These are phyloP conservation scores for Leptodontidium sp. DNA, from an alignment of 2,329 filamentous ascomycete species.

Conservation along the genomic window DNA sequence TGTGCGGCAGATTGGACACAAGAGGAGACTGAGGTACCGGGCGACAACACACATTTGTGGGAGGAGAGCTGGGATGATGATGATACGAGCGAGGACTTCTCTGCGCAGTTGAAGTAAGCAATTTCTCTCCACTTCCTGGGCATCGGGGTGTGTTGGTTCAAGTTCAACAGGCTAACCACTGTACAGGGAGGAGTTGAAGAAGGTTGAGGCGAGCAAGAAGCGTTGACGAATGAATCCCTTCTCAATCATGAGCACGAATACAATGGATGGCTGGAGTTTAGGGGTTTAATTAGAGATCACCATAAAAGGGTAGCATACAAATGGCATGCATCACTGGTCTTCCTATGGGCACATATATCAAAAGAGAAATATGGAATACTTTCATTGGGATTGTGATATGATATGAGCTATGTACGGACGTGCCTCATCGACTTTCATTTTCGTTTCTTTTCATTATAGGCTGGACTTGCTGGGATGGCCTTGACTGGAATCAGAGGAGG, in stretches of 20 bases:
- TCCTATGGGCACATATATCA: constrained; percentile 30
- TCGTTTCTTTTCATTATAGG: constrained; percentile 37
- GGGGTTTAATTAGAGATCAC: constrained; percentile 36
- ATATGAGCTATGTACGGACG: constrained; percentile 36
- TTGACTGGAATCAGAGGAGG: constrained; percentile 44
- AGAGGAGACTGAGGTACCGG: constrained; percentile 87
- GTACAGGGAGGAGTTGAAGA: constrained; percentile 87
- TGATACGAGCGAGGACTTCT: constrained; percentile 96
- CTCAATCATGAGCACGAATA: constrained; percentile 37
- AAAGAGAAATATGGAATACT: constrained; percentile 24
- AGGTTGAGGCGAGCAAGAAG: constrained; percentile 81
- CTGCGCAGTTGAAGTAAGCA: constrained; percentile 87
- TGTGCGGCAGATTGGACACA: constrained; percentile 80
- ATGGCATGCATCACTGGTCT: constrained; percentile 36
- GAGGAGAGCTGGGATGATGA: constrained; percentile 99
- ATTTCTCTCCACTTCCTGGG: not conserved
- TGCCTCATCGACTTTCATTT: constrained; percentile 33
- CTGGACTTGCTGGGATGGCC: constrained; percentile 42
- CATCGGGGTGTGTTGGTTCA: not conserved
- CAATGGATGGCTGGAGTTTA: constrained; percentile 39
- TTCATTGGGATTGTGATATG: constrained; percentile 30
- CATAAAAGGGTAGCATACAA: constrained; percentile 43
- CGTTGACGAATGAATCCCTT: constrained; percentile 52
- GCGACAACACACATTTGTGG: constrained; percentile 85
- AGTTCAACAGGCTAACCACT: constrained; percentile 14